Base-by-base conservation (phyloP, 2,329 filamentous ascomycete genomes). In the Fusarium pininemorale region DNA sequence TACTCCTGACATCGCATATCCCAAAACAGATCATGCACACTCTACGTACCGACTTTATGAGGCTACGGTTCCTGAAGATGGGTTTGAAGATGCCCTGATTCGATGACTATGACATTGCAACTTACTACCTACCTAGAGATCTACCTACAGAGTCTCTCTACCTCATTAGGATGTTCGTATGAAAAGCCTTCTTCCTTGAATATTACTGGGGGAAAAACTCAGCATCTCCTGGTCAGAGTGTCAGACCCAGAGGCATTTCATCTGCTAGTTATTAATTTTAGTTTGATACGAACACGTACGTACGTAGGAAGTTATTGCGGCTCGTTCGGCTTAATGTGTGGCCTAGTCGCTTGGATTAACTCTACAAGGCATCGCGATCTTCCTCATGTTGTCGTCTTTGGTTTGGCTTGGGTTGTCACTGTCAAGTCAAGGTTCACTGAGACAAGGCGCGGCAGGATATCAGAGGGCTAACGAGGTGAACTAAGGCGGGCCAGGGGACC, bases 401-500 rank as follows among this genome's bases (percentile, higher is more conserved):
- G 42, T 48, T 65, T 48, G 37, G 55, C n/a, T 62, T 71, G 70
- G 56, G 24, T 37, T 64, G 70, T 74, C 69, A 50, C 45, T 48
- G 38, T 53, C 47, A 58, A 48, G 44, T 58, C 64, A 72, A 63
- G 64, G 66, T 68, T 74, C 42, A 55, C 53, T 66, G 59, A 72
- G 72, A 75, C 68, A 73, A 63, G 63, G 68, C 68, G 54, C 59
- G 59, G 59, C 66, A 70, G 67, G 66, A 58, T 59, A 55, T 41
- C 51, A 53, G n/a, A 69, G 48, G 42, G 51, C 51, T 41, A 47
- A 47, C 51, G 7, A 66, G 51, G 48, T 53, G 48, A 53, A 57
- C 65, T 63, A 74, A 69, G 56, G 59, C 55, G 39, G 48, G 32
- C 50, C 59, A 73, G 71, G 72, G 72, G 51, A 24, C 59, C 72